These are phyloP conservation scores for Globisporangium apiculatum DNA, from an alignment of 352 stramenopile species.

Conservation along the genomic window DNA sequence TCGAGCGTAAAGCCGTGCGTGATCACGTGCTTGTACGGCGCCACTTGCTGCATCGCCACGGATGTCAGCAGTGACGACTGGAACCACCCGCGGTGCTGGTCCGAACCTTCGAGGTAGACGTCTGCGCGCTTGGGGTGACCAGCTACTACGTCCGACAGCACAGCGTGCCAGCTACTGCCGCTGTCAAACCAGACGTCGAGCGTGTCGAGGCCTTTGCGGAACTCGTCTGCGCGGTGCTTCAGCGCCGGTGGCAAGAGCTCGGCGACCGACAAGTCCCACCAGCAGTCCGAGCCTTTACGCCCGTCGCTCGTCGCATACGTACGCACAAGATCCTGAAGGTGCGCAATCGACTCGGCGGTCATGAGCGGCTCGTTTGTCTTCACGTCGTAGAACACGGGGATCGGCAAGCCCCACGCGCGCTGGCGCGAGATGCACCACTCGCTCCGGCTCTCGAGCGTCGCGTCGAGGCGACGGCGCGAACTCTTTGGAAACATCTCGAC, in stretches of 20 bases:
- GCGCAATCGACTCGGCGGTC: slow-evolving; percentile 85
- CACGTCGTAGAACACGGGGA: slow-evolving; percentile 97
- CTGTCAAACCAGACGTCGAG: slow-evolving; percentile 99
- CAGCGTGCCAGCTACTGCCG: slow-evolving; percentile 71
- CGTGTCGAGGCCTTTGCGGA: slow-evolving; percentile 95
- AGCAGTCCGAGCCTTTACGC: slow-evolving; percentile 93
- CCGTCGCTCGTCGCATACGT: slow-evolving; percentile 33
- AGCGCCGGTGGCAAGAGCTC: slow-evolving; percentile 62
- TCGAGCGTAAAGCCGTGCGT: slow-evolving; percentile 99
- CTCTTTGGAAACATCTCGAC: slow-evolving; percentile 91
- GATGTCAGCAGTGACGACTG: slow-evolving; percentile 96
- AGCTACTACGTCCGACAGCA: slow-evolving; percentile 26
- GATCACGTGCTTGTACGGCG: slow-evolving; percentile 95
- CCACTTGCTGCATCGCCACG: slow-evolving; percentile 67
- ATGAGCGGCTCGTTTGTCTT: slow-evolving; percentile 87
- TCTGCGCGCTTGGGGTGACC: slow-evolving; percentile 80
- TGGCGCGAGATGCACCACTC: slow-evolving; percentile 99
- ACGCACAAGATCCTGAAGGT: slow-evolving; percentile 66
- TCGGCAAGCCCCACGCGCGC: slow-evolving; percentile 96
- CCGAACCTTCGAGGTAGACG: slow-evolving; percentile 96
- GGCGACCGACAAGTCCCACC: slow-evolving; percentile 88
- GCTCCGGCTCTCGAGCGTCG: slow-evolving; percentile 83
- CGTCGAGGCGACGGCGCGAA: slow-evolving; percentile 75
- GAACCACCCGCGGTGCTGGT: slow-evolving; percentile 99
- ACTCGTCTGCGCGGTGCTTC: slow-evolving; percentile 78